These are phyloP conservation scores for Arthrobotrys sinensis DNA, from an alignment of 2,329 filamentous ascomycete species.

Conservation along the genomic window DNA sequence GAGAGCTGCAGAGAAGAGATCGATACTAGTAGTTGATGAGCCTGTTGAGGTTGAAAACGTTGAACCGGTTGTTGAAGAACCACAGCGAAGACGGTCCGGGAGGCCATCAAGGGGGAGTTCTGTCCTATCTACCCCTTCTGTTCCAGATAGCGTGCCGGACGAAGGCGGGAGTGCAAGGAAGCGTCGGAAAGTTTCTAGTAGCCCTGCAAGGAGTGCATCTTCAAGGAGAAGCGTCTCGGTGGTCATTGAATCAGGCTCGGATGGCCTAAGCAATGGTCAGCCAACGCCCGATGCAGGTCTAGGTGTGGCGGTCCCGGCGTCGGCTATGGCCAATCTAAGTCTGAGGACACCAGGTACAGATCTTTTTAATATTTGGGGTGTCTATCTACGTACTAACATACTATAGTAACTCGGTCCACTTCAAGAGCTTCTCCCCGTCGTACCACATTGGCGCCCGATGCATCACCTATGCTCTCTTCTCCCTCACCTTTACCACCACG, in stretches of 20 bases:
- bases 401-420: slow-evolving; percentile 33
- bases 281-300: slow-evolving; percentile 32
- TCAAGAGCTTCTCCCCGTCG: slow-evolving; percentile 35
- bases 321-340: slow-evolving; percentile 4
- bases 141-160: slow-evolving; percentile 31
- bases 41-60: neutral
- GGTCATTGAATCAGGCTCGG: slow-evolving; percentile 26
- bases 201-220: slow-evolving; percentile 35
- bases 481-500: slow-evolving; percentile 48
- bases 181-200: slow-evolving; percentile 34
- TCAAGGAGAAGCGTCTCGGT: slow-evolving; percentile 39
- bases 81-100: slow-evolving; percentile 40
- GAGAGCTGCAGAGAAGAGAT: slow-evolving; percentile 32
- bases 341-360: slow-evolving; percentile 44
- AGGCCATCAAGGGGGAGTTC: slow-evolving; percentile 46
- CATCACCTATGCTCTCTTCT: slow-evolving; percentile 41
- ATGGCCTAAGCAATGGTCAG: slow-evolving; percentile 13
- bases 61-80: slow-evolving; percentile 24
- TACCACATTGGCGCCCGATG: slow-evolving; percentile 31
- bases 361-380: neutral
- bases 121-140: slow-evolving; percentile 40
- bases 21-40: neutral
- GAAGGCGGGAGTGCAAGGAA: slow-evolving; percentile 50
- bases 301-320: neutral
- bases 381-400: slow-evolving; percentile 4